Evolutionary conservation across 2,329 filamentous ascomycete genomes (phyloP).

Genomic region (Penicillium occitanis): DNA sequence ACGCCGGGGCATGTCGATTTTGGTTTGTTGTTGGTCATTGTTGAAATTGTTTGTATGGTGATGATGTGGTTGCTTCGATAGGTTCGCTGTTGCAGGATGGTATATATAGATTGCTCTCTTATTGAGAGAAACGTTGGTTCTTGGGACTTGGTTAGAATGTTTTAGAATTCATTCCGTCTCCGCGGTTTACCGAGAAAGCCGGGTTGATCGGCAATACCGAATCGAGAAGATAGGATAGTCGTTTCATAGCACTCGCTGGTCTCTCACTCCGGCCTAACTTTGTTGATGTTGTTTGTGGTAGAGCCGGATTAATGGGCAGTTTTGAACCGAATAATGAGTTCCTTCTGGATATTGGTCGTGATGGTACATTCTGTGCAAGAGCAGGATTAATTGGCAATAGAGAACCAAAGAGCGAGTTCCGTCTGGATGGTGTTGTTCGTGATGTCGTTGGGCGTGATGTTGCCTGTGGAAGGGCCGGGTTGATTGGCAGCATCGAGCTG

Average conservation of each 20-base stretch:
- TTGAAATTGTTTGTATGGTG: background rate
- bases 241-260: slow-evolving; percentile 10
- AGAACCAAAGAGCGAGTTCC: slow-evolving; percentile 10
- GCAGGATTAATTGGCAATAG: slow-evolving; percentile 22
- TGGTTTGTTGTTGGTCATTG: background rate
- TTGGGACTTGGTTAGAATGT: background rate
- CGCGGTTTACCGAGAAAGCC: slow-evolving; percentile 21
- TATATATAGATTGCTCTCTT: background rate
- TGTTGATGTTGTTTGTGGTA: slow-evolving; percentile 23
- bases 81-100: background rate
- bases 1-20: background rate
- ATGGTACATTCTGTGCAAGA: slow-evolving; percentile 20
- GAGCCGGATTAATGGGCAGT: slow-evolving; percentile 1
- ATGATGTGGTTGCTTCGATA: background rate
- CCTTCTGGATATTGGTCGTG: slow-evolving; percentile 17
- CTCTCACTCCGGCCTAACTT: slow-evolving; percentile 20
- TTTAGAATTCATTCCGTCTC: background rate
- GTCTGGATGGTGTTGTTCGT: slow-evolving; percentile 22
- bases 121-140: background rate
- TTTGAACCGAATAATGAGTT: slow-evolving; percentile 9
- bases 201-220: slow-evolving; percentile 38
- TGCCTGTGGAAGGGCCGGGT: slow-evolving; percentile 17
- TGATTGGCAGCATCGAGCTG: slow-evolving; percentile 20
- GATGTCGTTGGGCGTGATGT: background rate
- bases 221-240: slow-evolving; percentile 30